Conservation (phyloP, 2,329 filamentous ascomycete genomes). For the Zelopaecilomyces penicillatus region DNA sequence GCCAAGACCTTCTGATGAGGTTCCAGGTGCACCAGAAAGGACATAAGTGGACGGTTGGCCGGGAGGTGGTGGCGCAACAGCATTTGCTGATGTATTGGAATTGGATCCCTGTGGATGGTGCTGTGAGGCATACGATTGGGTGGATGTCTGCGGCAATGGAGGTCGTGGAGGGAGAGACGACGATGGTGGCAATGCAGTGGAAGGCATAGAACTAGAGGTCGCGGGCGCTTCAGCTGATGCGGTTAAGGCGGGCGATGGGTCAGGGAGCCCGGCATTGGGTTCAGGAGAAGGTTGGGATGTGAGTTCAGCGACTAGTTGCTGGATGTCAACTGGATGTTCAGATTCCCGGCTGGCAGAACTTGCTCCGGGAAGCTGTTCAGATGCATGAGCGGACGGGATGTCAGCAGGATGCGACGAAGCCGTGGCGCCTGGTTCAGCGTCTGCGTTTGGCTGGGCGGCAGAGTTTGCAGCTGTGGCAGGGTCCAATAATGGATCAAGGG, state of each 20-base stretch:
- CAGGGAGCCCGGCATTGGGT: slow-evolving; percentile 19
- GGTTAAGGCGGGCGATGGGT: slow-evolving; percentile 17
- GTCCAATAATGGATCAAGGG: slow-evolving; percentile 24
- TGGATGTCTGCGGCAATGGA: slow-evolving; percentile 29
- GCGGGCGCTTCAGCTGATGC: slow-evolving; percentile 18
- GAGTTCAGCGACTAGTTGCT: slow-evolving; percentile 34
- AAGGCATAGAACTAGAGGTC: slow-evolving; percentile 21
- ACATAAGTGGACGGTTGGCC: slow-evolving; percentile 27
- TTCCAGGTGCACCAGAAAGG: slow-evolving; percentile 23
- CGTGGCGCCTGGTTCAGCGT: slow-evolving; percentile 14
- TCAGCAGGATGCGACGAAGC: slow-evolving; percentile 16
- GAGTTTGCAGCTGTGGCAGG: slow-evolving; percentile 17
- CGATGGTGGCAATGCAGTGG: slow-evolving; percentile 27
- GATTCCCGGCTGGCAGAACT: slow-evolving; percentile 20
- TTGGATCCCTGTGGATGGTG: slow-evolving; percentile 25
- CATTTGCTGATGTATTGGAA: slow-evolving; percentile 20
- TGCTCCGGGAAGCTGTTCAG: slow-evolving; percentile 20
- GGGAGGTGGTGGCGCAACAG: slow-evolving; percentile 21
- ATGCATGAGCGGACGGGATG: slow-evolving; percentile 12
- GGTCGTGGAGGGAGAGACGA: slow-evolving; percentile 41
- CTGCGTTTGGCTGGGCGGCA: slow-evolving; percentile 21
- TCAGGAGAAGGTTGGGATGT: slow-evolving; percentile 25
- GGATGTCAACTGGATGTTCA: slow-evolving; percentile 27
- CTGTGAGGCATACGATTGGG: slow-evolving; percentile 30
- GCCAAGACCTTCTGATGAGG: slow-evolving; percentile 22